Evolutionary conservation across 1,284 basidiomycete species (phyloP).

Genomic region (Volvariella surrecta): DNA sequence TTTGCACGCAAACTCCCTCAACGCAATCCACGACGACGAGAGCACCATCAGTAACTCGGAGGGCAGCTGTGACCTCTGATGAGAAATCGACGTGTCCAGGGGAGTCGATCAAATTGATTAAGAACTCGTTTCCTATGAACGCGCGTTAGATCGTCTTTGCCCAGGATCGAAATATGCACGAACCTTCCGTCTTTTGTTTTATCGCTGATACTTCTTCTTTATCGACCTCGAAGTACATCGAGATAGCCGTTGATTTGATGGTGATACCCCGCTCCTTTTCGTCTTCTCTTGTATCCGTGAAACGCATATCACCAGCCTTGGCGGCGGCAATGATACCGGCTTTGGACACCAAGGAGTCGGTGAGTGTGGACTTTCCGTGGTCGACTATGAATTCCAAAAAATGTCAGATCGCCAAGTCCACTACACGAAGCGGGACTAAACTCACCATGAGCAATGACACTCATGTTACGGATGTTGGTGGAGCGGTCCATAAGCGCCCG

Average conservation of each 20-base stretch:
- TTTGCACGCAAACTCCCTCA: conserved; percentile 99
- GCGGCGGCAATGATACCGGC: conserved; percentile 97
- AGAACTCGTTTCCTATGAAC: conserved; percentile 81
- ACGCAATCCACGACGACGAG: conserved; percentile 99
- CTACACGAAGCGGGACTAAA: conserved; percentile 11
- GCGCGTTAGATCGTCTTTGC: conserved; percentile 15
- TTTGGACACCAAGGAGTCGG: conserved; percentile 98
- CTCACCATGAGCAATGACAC: conserved; percentile 91
- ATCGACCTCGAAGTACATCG: conserved; percentile 97
- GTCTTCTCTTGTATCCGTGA: conserved; percentile 96
- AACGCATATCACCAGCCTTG: conserved; percentile 96
- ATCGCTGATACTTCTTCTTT: conserved; percentile 84
- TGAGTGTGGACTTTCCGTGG: conserved; percentile 99
- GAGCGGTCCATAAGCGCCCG: conserved; percentile 85
- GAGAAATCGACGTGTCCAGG: conserved; percentile 99
- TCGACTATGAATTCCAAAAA: conserved; percentile 59
- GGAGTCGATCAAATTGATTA: conserved; percentile 99
- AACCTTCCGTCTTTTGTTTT: conserved; percentile 91
- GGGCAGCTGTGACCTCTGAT: conserved; percentile 98
- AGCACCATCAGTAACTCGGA: conserved; percentile 98
- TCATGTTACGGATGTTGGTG: conserved; percentile 98
- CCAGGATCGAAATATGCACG: conserved; percentile 13
- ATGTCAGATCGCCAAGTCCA: conserved; percentile 10
- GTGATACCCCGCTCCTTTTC: conserved; percentile 99
- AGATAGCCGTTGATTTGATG: conserved; percentile 99